These are phyloP conservation scores for Bolboschoenoplectus hybrid DNA, from an alignment of 202 grass and related monocot species.

Conservation along the genomic window DNA sequence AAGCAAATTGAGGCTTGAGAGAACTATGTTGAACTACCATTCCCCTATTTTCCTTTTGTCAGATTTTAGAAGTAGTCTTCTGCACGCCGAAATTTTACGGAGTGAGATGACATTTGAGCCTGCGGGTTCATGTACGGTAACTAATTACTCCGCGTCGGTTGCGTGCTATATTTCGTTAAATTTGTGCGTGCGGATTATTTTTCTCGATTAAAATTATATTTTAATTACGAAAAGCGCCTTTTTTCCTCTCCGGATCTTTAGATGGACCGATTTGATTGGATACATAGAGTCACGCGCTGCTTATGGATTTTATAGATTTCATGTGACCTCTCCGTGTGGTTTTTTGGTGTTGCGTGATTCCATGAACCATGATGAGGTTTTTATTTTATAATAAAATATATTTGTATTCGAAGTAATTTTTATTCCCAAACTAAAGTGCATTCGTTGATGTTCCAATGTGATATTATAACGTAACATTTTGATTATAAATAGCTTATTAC, in stretches of 20 bases:
- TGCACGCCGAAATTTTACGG: neutral
- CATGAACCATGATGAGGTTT: neutral
- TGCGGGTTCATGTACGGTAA: neutral
- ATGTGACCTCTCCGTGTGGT: neutral
- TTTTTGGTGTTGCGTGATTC: neutral
- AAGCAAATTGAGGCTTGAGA: neutral
- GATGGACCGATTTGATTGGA: conserved; percentile 20
- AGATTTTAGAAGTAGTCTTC: conserved; percentile 1
- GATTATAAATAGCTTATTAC: neutral
- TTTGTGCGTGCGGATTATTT: neutral
- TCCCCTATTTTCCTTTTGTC: neutral
- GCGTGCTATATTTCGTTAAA: neutral
- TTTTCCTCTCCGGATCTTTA: conserved; percentile 24
- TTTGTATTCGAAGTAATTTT: neutral
- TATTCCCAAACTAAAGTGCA: neutral
- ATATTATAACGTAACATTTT: neutral
- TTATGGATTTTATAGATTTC: neutral
- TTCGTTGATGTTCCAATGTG: neutral
- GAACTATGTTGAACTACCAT: neutral
- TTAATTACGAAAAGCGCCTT: neutral
- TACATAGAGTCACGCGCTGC: conserved; percentile 38
- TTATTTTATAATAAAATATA: neutral
- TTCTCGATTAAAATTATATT: neutral
- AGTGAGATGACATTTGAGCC: neutral
- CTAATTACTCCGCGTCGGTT: conserved; percentile 1